phyloP scores from a whole-genome alignment of 768 basidiomycete species.

The Tulasnella sp. region DNA sequence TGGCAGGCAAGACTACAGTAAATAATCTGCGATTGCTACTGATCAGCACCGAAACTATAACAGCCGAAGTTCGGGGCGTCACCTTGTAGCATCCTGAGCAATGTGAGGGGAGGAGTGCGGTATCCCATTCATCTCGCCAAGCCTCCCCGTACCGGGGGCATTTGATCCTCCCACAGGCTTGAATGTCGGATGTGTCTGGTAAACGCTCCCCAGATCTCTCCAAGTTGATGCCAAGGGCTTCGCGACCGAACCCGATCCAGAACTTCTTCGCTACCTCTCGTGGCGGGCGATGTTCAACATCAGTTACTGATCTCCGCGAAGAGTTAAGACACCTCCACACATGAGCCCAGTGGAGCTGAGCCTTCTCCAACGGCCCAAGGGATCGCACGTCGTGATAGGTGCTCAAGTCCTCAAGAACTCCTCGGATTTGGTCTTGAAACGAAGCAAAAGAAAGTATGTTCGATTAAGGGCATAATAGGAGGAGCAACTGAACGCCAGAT shows the following conservation, averaged over 20 bases:
- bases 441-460: not conserved
- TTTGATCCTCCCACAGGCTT: not conserved
- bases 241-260: not conserved
- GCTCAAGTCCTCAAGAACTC: not conserved
- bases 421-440: not conserved
- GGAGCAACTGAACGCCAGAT: not conserved
- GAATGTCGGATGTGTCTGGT: not conserved
- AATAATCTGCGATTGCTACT: not conserved
- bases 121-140: not conserved
- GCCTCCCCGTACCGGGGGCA: not conserved
- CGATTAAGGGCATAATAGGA: not conserved
- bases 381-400: not conserved
- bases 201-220: not conserved
- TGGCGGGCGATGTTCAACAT: not conserved
- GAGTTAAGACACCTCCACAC: not conserved
- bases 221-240: not conserved
- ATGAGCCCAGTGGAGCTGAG: not conserved
- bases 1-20: not conserved
- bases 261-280: not conserved
- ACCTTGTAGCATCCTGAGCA: not conserved
- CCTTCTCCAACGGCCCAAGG: not conserved
- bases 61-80: not conserved
- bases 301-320: not conserved
- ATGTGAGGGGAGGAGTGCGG: not conserved
- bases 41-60: not conserved